Percentiles rank a stretch among this genome's conserved stretches.
These are phyloP conservation scores for Dispira simplex DNA, from an alignment of 192 early-diverging fungal species.

Conservation along the genomic window DNA sequence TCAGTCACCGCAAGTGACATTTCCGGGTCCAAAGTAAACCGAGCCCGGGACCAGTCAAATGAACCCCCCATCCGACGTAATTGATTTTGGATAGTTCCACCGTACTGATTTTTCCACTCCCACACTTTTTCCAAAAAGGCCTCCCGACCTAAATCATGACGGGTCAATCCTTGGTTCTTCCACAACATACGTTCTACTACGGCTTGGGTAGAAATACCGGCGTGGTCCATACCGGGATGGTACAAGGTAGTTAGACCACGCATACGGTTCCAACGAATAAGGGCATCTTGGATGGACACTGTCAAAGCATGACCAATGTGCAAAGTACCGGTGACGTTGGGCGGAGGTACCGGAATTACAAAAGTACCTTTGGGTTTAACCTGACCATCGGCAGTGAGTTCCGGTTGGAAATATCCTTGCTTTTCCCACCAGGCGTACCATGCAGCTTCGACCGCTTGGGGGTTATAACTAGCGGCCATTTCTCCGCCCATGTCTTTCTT, in stretches of 20 bases:
- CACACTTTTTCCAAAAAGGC: slow-evolving; percentile 76
- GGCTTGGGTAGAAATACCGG: slow-evolving; percentile 91
- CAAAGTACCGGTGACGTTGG: slow-evolving; percentile 96
- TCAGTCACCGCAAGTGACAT: slow-evolving; percentile 75
- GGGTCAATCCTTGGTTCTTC: slow-evolving; percentile 66
- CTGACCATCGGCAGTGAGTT: slow-evolving; percentile 52
- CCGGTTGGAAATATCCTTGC: slow-evolving; percentile 79
- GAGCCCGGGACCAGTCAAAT: slow-evolving; percentile 82
- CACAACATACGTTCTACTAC: slow-evolving; percentile 94
- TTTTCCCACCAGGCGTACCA: slow-evolving; percentile 99
- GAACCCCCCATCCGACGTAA: slow-evolving; percentile 80
- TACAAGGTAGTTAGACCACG: slow-evolving; percentile 87
- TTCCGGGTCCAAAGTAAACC: slow-evolving; percentile 86
- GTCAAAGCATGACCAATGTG: slow-evolving; percentile 93
- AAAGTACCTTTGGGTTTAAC: slow-evolving; percentile 62
- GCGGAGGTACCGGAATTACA: slow-evolving; percentile 91
- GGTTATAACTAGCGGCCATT: slow-evolving; percentile 76
- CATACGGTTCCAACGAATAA: slow-evolving; percentile 98
- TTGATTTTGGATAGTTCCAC: slow-evolving; percentile 70
- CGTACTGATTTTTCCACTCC: slow-evolving; percentile 91
- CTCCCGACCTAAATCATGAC: slow-evolving; percentile 89
- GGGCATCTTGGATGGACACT: slow-evolving; percentile 83
- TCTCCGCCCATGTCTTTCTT: slow-evolving; percentile 67
- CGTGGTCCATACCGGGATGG: slow-evolving; percentile 92
- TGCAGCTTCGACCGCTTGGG: slow-evolving; percentile 77